phyloP scores from a whole-genome alignment of 169 alveolate genomes.

The Plasmodium cynomolgi region DNA sequence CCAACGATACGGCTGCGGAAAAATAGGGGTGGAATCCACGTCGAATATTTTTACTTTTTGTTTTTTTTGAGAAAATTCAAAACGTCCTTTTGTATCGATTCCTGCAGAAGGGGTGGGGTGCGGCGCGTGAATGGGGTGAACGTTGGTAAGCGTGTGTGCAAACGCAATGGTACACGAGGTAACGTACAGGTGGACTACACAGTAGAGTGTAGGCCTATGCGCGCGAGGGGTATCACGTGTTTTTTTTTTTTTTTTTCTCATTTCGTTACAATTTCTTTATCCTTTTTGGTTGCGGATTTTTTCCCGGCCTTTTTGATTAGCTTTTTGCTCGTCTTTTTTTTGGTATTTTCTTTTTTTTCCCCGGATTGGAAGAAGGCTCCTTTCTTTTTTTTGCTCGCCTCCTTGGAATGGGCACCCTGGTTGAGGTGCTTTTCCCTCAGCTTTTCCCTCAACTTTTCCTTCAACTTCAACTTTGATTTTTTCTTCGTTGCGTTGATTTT shows the following conservation, averaged over 20 bases:
- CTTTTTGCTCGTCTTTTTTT: constrained; percentile 9
- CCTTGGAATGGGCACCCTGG: not conserved
- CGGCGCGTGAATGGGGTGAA: not conserved
- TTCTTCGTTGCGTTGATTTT: constrained; percentile 1
- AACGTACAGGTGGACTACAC: not conserved
- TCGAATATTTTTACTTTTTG: not conserved
- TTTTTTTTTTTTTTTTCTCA: not conserved
- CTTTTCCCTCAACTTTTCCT: not conserved
- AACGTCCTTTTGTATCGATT: constrained; percentile 57
- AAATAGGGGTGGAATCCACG: constrained; percentile 4
- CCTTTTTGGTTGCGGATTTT: constrained; percentile 5
- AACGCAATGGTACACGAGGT: not conserved
- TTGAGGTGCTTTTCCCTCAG: not conserved
- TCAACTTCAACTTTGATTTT: not conserved
- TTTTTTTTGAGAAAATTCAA: constrained; percentile 39
- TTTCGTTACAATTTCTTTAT: not conserved
- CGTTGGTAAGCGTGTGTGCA: not conserved
- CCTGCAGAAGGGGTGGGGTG: constrained; percentile 9
- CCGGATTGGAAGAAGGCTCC: not conserved
- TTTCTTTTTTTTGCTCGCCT: not conserved
- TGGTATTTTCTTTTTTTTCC: constrained; percentile 4
- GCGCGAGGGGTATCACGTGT: not conserved
- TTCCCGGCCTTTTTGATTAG: not conserved
- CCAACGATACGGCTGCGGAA: not conserved
- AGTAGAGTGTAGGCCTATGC: not conserved